Base-by-base conservation (phyloP, 129 eudicot species). In the Tagetes erecta region DNA sequence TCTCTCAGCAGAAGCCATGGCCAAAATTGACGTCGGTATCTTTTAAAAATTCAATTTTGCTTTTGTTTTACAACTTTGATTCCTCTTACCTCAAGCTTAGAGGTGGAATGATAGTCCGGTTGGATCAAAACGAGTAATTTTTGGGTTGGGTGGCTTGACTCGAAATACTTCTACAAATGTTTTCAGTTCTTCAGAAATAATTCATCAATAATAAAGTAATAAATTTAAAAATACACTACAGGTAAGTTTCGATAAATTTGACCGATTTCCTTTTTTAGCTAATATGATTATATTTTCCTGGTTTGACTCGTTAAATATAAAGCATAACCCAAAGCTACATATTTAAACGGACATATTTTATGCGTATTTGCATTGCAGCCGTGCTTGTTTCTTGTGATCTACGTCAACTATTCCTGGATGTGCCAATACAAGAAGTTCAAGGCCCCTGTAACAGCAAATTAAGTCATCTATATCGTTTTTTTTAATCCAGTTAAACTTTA, bases 1-100 rank as follows among this genome's bases (percentile, higher is more conserved):
- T 86, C 97, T 74, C 72, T 86, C 55, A 94, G 80, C 82, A 88
- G 80, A 86, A 84, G 89, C 79, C 88, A 82, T 60, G 96, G 97
- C 47, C 87, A 80, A 55, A 91, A 77, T 73, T 91, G 87, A 91
- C 50, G 10, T 60, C 8, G 67, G 68, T 62, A 73, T 12, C n/a
- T 6, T 42, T 3, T 12, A 34, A 13, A 6, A 2, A 41, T 62
- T 73, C 6, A 59, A 34, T 8, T 58, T 12, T 42, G 12, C 7
- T 4, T 58, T 20, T 42, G 41, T 72, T 56, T 44, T 72, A 71
- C 68, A 56, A 31, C 45, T 6, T 72, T 42, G n/a, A 12, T 9
- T 39, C n/a, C 33, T 8, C 36, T 1, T 40, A 20, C 70, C 70
- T 39, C 50, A 39, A 3, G 34, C 0, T 39, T 64, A 64, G 12